Conservation (phyloP, 108 stramenopile species). For the Fragilaria crotonensis region DNA sequence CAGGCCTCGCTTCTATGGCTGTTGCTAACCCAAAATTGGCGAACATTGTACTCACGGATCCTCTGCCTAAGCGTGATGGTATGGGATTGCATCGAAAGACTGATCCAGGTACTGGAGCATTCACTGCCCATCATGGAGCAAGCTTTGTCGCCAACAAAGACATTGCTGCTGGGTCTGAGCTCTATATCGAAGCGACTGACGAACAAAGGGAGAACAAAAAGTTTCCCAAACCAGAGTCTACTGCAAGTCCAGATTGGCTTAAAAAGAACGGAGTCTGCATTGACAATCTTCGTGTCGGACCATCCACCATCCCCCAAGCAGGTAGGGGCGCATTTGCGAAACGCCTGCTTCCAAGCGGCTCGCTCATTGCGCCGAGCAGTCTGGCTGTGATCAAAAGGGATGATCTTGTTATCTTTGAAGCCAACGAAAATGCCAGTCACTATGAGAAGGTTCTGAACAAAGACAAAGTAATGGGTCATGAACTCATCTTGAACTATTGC, state of each 20-base stretch:
- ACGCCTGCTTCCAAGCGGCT: constrained; percentile 43
- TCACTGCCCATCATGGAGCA: constrained; percentile 1
- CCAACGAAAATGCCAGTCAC: no score
- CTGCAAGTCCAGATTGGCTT: constrained; percentile 50
- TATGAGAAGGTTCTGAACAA: constrained; percentile 34
- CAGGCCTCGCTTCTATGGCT: constrained; percentile 34
- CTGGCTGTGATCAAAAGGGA: no score
- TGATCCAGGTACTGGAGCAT: constrained; percentile 7
- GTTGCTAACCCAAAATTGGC: constrained; percentile 18
- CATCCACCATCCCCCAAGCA: constrained; percentile 64
- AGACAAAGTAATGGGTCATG: constrained; percentile 1
- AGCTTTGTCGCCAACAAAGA: constrained; percentile 3
- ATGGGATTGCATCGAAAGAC: constrained; percentile 3
- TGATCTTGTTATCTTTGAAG: constrained; percentile 1
- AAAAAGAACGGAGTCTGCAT: constrained; percentile 66
- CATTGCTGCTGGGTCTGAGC: constrained; percentile 9
- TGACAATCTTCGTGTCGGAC: constrained; percentile 65
- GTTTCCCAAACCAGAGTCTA: no score
- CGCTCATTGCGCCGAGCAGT: constrained; percentile 53
- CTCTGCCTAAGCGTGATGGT: neutral
- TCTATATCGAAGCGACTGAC: constrained; percentile 29
- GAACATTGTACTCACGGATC: constrained; percentile 23
- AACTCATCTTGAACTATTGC: constrained; percentile 62
- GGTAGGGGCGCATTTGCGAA: constrained; percentile 78
- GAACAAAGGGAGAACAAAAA: constrained; percentile 9